Evolutionary conservation across 441 rosid genomes (phyloP).

Genomic region (Corymbia calophylla): DNA sequence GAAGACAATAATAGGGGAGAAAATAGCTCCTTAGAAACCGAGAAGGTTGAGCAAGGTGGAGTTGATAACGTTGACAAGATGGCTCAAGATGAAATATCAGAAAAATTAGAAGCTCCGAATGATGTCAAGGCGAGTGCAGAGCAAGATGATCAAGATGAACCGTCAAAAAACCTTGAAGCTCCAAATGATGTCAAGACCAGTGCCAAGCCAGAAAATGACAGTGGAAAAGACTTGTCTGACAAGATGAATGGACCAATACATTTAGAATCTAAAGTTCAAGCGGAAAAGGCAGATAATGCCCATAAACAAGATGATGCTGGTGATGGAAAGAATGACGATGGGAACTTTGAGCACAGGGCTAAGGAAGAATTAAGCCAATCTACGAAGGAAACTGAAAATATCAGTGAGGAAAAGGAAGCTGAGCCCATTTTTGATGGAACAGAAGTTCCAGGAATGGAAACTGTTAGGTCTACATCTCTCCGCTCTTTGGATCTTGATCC

Average conservation of each 20-base stretch:
- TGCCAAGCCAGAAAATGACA: constrained; percentile 1
- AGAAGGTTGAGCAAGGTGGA: background rate
- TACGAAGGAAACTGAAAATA: constrained; percentile 3
- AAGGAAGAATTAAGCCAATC: constrained; percentile 21
- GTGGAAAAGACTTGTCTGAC: background rate
- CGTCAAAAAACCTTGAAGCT: constrained; percentile 13
- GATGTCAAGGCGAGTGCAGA: background rate
- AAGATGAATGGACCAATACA: constrained; percentile 7
- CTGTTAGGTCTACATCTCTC: constrained; percentile 19
- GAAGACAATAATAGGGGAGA: background rate
- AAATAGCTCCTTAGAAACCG: background rate
- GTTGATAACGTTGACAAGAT: background rate
- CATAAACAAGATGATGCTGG: constrained; percentile 4
- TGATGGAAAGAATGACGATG: constrained; percentile 12
- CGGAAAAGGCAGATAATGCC: constrained; percentile 5
- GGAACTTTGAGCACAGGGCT: constrained; percentile 14
- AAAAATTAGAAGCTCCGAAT: background rate
- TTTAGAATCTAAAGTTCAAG: background rate
- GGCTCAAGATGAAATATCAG: background rate
- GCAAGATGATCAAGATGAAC: constrained; percentile 9
- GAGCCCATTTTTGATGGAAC: constrained; percentile 48
- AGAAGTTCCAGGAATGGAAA: constrained; percentile 42
- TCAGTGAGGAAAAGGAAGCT: constrained; percentile 20
- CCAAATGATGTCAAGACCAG: constrained; percentile 12
- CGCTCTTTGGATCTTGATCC: constrained; percentile 24